A percentile compares a stretch with the other conserved stretches of the same genome.
phyloP scores from a whole-genome alignment of 805 yeast genomes.

The Hagleromyces aurorensis region DNA sequence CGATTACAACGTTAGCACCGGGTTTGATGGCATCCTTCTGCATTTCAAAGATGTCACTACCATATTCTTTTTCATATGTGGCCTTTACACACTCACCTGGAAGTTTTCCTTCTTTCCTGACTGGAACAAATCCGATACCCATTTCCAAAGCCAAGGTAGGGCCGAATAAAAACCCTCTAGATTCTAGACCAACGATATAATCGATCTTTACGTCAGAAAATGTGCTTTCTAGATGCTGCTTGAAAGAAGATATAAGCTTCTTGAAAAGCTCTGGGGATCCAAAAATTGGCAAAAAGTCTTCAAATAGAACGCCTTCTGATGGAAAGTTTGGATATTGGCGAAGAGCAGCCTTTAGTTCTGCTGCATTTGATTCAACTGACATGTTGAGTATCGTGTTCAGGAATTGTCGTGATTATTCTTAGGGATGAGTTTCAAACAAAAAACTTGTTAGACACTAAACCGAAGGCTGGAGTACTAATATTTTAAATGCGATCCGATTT shows the following conservation, averaged over 20 bases:
- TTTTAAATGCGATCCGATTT: too few species aligned
- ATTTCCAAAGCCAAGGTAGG: constrained; percentile 89
- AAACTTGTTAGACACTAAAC: too few species aligned
- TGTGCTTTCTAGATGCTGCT: constrained; percentile 54
- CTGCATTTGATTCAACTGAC: constrained; percentile 31
- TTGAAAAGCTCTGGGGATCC: constrained; percentile 73
- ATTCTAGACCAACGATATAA: constrained; percentile 88
- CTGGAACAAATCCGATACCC: constrained; percentile 87
- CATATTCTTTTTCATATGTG: constrained; percentile 84
- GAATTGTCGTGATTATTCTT: constrained; percentile 1
- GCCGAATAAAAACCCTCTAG: constrained; percentile 95
- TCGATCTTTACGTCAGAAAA: constrained; percentile 60
- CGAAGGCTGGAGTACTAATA: too few species aligned
- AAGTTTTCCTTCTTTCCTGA: constrained; percentile 90
- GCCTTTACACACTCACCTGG: constrained; percentile 79
- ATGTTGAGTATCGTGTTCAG: constrained; percentile 8
- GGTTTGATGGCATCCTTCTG: constrained; percentile 74
- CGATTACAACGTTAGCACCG: constrained; percentile 76
- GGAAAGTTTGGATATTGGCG: constrained; percentile 94
- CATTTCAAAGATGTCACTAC: constrained; percentile 80
- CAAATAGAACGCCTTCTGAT: constrained; percentile 82
- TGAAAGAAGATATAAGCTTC: constrained; percentile 73
- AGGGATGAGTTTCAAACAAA: not conserved
- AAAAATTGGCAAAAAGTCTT: constrained; percentile 94
- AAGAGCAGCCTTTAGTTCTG: constrained; percentile 44